Conservation (phyloP, 2,329 filamentous ascomycete genomes). For the Thelonectria rubi region DNA sequence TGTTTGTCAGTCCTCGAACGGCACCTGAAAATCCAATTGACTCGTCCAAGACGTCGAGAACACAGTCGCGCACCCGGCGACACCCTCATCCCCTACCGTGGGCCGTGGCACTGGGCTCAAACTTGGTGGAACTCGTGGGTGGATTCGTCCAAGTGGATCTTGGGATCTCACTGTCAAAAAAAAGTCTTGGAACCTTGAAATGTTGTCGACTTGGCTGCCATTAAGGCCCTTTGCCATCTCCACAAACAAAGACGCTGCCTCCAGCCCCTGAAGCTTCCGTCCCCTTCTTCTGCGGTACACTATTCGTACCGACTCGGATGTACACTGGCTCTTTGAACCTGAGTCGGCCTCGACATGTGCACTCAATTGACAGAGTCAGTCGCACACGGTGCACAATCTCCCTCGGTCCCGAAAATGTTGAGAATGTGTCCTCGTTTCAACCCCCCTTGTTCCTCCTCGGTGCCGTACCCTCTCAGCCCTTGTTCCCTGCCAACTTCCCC, state of each 20-base stretch:
- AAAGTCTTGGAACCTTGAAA: too few species aligned
- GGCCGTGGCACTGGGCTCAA: too few species aligned
- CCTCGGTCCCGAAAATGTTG: slow-evolving; percentile 19
- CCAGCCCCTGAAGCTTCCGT: background rate
- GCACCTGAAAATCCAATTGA: slow-evolving; percentile 3
- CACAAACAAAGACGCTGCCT: background rate
- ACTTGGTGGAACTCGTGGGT: background rate
- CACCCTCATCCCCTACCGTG: background rate
- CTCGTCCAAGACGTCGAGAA: slow-evolving; percentile 4
- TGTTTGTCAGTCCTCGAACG: background rate
- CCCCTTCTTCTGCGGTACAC: too few species aligned
- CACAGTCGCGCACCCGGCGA: background rate
- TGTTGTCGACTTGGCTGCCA: too few species aligned
- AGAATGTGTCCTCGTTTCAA: slow-evolving; percentile 6
- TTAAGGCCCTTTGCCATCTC: background rate
- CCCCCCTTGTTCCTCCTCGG: slow-evolving; percentile 14
- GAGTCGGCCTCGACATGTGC: too few species aligned
- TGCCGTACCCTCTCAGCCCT: slow-evolving; percentile 1
- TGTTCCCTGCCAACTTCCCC: background rate
- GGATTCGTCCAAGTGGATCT: slow-evolving; percentile 1
- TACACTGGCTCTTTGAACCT: too few species aligned
- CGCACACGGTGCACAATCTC: background rate
- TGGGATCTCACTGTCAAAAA: background rate
- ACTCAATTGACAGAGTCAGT: background rate
- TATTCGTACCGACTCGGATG: too few species aligned